Percentiles rank a stretch among this genome's conserved stretches.
Conservation (phyloP, 2,329 filamentous ascomycete species). For the Calcarisporium arbuscula region DNA sequence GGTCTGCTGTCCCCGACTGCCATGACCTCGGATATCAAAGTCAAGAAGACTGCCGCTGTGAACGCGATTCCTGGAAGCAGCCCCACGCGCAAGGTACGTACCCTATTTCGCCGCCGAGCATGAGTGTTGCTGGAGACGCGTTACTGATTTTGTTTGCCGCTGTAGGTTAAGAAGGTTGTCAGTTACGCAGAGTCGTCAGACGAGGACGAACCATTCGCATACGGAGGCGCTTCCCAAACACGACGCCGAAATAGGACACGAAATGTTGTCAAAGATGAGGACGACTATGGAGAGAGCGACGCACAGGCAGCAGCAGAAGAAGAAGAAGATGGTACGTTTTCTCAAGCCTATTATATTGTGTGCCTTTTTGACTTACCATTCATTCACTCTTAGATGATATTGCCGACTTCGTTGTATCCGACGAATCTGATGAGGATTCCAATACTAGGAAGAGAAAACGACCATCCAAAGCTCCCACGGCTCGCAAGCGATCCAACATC, state of each 20-base stretch:
- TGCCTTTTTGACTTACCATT: neutral
- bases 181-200: conserved; percentile 85
- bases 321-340: conserved; percentile 52
- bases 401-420: conserved; percentile 81
- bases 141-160: neutral
- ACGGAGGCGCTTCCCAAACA: conserved; percentile 30
- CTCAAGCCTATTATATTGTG: no score
- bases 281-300: conserved; percentile 66
- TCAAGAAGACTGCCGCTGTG: conserved; percentile 13
- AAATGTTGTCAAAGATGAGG: conserved; percentile 57
- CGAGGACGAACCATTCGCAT: conserved; percentile 64
- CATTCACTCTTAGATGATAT: conserved; percentile 51
- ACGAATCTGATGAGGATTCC: conserved; percentile 65
- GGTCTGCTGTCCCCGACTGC: neutral
- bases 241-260: conserved; percentile 42
- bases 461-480: conserved; percentile 40
- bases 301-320: conserved; percentile 55
- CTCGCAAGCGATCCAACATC: conserved; percentile 58
- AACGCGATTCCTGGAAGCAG: conserved; percentile 52
- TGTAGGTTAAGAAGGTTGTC: conserved; percentile 49
- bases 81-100: conserved; percentile 68
- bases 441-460: conserved; percentile 71
- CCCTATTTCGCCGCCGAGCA: neutral
- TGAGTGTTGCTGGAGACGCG: no score
- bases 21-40: neutral